Evolutionary conservation across 345 rosid species (phyloP).

Genomic region (Dimocarpus longan): DNA sequence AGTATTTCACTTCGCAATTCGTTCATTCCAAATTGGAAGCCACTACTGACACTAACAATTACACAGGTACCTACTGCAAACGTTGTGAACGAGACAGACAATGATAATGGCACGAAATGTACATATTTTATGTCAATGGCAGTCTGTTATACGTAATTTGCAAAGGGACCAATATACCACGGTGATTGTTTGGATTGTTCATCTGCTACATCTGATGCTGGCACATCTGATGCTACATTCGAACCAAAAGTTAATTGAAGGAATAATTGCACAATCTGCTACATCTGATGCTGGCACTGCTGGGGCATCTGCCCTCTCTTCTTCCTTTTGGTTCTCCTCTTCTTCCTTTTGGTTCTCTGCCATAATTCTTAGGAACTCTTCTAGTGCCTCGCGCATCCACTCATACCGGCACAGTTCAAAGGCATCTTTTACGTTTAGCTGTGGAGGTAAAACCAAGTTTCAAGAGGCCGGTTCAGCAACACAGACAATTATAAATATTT

Average conservation of each 20-base stretch:
- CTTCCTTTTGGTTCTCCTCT: constrained; percentile 28
- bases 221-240: no score
- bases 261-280: no score
- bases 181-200: constrained; percentile 27
- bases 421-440: constrained; percentile 64
- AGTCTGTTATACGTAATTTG: constrained; percentile 32
- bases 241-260: no score
- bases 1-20: constrained; percentile 16
- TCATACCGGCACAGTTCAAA: constrained; percentile 70
- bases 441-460: constrained; percentile 4
- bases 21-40: constrained; percentile 17
- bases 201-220: constrained; percentile 32
- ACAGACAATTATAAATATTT: neutral
- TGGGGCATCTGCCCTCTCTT: no score
- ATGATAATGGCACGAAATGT: neutral
- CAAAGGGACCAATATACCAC: constrained; percentile 32
- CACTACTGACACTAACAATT: constrained; percentile 16
- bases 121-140: constrained; percentile 25
- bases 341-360: constrained; percentile 21
- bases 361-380: constrained; percentile 45
- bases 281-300: constrained; percentile 26
- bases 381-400: constrained; percentile 80
- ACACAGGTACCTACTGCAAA: constrained; percentile 19
- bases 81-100: neutral
- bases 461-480: neutral